These are phyloP conservation scores for Mycosarcoma mackinlayi DNA, from an alignment of 1,284 basidiomycete species.

Conservation along the genomic window DNA sequence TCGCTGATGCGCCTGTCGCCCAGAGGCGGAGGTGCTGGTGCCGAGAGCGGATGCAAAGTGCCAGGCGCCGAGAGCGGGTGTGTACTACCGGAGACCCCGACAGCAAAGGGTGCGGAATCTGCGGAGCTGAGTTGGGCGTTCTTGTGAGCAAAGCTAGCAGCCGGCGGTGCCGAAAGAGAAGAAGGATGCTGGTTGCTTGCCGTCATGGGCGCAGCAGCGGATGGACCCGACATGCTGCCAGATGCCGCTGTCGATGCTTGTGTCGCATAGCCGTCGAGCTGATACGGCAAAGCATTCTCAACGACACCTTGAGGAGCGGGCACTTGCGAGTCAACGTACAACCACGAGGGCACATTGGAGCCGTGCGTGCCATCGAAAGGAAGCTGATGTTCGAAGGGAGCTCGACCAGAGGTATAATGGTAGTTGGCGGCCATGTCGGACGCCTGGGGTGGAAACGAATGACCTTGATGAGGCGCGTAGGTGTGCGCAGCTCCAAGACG, in stretches of 20 bases:
- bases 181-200: conserved; percentile 1
- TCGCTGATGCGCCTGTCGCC: conserved; percentile 22
- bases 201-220: conserved; percentile 7
- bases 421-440: conserved; percentile 22
- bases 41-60: background rate
- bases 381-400: conserved; percentile 18
- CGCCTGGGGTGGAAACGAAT: conserved; percentile 4
- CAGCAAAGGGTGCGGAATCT: conserved; percentile 13
- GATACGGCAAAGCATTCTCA: conserved; percentile 13
- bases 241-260: conserved; percentile 9
- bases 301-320: background rate
- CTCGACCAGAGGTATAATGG: conserved; percentile 22
- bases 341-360: conserved; percentile 27
- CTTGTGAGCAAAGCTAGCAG: background rate
- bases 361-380: conserved; percentile 13
- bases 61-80: background rate
- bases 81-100: conserved; percentile 4
- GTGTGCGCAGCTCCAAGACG: conserved; percentile 12
- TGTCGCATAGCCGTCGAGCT: conserved; percentile 19
- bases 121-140: conserved; percentile 6
- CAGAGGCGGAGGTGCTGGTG: conserved; percentile 8
- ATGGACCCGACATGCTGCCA: conserved; percentile 8
- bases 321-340: conserved; percentile 18
- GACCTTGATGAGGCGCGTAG: conserved; percentile 13
- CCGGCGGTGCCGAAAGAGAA: conserved; percentile 1